Evolutionary conservation across 225 moss, liverwort and hornwort species (phyloP).

Genomic region (Neckera pumila): DNA sequence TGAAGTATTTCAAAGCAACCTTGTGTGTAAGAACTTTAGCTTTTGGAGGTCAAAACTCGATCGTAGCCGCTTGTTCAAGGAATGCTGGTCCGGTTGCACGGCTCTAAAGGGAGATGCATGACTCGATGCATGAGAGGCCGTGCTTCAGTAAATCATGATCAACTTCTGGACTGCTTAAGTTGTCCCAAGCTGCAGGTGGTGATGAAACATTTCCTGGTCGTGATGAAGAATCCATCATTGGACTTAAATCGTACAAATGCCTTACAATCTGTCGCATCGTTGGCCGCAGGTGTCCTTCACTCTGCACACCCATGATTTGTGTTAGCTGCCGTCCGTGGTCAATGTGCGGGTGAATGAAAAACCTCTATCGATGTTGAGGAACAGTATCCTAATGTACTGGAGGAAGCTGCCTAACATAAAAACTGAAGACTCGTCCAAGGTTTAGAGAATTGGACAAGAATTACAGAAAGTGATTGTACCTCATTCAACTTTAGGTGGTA

Average conservation of each 20-base stretch:
- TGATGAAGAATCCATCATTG: background rate
- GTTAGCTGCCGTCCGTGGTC: background rate
- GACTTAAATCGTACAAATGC: conserved; percentile 15
- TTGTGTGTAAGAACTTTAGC: background rate
- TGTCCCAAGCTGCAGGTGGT: background rate
- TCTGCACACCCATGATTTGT: background rate
- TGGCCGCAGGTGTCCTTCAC: conserved; percentile 30
- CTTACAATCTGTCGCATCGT: conserved; percentile 36
- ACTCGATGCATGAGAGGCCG: background rate
- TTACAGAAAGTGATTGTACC: background rate
- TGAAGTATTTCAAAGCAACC: background rate
- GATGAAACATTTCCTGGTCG: background rate
- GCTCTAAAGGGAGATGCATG: background rate
- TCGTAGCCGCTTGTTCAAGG: background rate
- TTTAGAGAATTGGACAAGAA: background rate
- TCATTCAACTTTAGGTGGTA: background rate
- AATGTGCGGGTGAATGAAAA: background rate
- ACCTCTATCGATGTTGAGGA: background rate
- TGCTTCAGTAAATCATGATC: background rate
- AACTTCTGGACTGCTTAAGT: background rate
- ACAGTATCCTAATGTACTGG: background rate
- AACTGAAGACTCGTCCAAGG: background rate
- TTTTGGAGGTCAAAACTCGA: background rate
- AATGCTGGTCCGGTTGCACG: background rate
- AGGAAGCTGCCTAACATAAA: background rate